Base-by-base conservation (phyloP, 805 yeast species). In the Isabelozyma gotoi region DNA sequence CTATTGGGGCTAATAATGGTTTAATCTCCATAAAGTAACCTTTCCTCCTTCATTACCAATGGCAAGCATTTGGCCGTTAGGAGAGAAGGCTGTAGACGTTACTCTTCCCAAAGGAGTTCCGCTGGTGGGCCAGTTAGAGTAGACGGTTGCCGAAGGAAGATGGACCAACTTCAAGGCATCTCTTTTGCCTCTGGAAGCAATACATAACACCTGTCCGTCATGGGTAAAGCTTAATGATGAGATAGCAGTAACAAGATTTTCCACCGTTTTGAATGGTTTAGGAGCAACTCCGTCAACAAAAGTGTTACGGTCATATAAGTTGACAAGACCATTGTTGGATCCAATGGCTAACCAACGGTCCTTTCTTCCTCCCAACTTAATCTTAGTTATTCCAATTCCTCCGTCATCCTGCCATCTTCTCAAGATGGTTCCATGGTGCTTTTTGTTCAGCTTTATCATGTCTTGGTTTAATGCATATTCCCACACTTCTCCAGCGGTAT, bases 51-150 rank as follows among this genome's bases (percentile, higher is more conserved):
- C 96, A 56, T 91, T 92, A 49, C 96, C 99, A 1, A 89, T 80
- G 14, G 91, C 88, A 39, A 94, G 63, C 83, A 91, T 80, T 64
- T 88, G 94, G 46, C 83, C 81, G 49, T 80, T 80, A 19, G 94
- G 89, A 35, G 95, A 82, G 64, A 92, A 92, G 12, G 81, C 78
- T 2, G 82, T 84, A 14, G 83, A 66, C 0, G 97, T 88, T 27
- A 94, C 97, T 52, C 85, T 82, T n/a, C 99, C 99, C 52, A 94
- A 76, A 8, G 99, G 98, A 0, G 99, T 92, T 5, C 90, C 90
- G 41, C 92, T 83, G 2, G 98, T 94, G 14, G 99, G 99, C 99
- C 99, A 94, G 71, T 94, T 94, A 39, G 83, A 75, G 67, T 83
- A 94, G 5, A 88, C 96, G 15, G 88, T 79, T 50, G 92, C 88